Conservation (phyloP, 306 rosid genomes). For the Vigna trinervia region DNA sequence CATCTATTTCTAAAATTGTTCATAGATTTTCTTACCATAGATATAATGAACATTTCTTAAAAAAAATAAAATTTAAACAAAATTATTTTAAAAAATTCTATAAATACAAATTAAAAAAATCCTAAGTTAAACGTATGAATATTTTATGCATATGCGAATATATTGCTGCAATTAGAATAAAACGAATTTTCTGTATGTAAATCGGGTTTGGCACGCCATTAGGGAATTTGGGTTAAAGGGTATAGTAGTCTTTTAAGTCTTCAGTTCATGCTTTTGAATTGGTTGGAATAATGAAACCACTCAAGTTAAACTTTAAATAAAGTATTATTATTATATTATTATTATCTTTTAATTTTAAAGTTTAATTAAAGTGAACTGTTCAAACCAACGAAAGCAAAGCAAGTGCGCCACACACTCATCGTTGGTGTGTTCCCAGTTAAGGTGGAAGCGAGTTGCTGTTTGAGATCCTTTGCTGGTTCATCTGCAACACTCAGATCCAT, state of each 20-base stretch:
- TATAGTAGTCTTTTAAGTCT: not conserved
- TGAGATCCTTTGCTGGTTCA: conserved; percentile 21
- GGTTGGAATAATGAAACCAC: not conserved
- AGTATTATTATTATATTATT: no score
- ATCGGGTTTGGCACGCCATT: no score
- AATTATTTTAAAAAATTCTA: no score
- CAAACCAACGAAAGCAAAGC: not conserved
- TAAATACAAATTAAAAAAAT: no score
- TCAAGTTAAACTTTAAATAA: not conserved
- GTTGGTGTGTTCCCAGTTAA: conserved; percentile 9
- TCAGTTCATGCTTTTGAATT: not conserved
- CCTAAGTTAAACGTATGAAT: no score
- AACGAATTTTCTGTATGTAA: no score
- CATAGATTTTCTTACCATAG: no score
- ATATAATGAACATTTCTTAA: no score
- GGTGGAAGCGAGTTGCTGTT: not conserved
- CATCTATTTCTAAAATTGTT: no score
- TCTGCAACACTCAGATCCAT: conserved; percentile 3
- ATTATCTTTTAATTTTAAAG: not conserved
- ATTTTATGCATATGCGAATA: no score
- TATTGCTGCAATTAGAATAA: no score
- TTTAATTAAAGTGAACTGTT: conserved; percentile 22
- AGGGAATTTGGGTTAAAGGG: not conserved
- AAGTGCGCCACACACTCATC: not conserved
- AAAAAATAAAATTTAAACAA: no score